Conservation (phyloP, 352 stramenopile species). For the Albugo laibachii region DNA sequence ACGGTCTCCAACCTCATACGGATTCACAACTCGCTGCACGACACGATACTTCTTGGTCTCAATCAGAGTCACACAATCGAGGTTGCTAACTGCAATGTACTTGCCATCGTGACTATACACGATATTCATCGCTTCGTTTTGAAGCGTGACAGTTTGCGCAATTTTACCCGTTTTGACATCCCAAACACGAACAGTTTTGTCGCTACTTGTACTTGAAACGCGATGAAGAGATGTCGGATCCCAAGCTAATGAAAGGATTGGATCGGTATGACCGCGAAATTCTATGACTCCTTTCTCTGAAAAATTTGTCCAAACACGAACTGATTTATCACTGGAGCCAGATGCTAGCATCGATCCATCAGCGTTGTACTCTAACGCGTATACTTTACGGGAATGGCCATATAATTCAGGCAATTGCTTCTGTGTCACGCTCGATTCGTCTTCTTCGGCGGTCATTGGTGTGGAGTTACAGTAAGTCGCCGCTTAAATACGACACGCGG, state of each 20-base stretch:
- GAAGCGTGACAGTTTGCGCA: constrained; percentile 49
- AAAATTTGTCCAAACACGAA: constrained; percentile 43
- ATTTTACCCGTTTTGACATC: constrained; percentile 64
- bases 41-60: constrained; percentile 67
- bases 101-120: constrained; percentile 65
- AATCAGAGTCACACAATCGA: constrained; percentile 59
- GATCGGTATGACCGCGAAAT: constrained; percentile 48
- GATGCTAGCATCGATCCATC: constrained; percentile 52
- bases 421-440: no score
- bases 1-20: constrained; percentile 24
- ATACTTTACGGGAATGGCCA: constrained; percentile 63
- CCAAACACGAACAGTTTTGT: constrained; percentile 76
- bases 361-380: constrained; percentile 58
- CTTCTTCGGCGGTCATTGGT: no score
- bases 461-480: no score
- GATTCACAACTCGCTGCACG: constrained; percentile 55
- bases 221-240: constrained; percentile 37
- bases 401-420: constrained; percentile 50
- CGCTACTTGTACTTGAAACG: constrained; percentile 40
- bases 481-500: no score
- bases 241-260: constrained; percentile 51
- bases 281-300: constrained; percentile 38
- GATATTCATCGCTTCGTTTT: constrained; percentile 54
- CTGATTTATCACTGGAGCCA: constrained; percentile 54
- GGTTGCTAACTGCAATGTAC: constrained; percentile 58